Evolutionary conservation across 2,329 filamentous ascomycete species (phyloP), one percentile per base, ranked within the genome.

Genomic region (Stachybotrys elegans): DNA sequence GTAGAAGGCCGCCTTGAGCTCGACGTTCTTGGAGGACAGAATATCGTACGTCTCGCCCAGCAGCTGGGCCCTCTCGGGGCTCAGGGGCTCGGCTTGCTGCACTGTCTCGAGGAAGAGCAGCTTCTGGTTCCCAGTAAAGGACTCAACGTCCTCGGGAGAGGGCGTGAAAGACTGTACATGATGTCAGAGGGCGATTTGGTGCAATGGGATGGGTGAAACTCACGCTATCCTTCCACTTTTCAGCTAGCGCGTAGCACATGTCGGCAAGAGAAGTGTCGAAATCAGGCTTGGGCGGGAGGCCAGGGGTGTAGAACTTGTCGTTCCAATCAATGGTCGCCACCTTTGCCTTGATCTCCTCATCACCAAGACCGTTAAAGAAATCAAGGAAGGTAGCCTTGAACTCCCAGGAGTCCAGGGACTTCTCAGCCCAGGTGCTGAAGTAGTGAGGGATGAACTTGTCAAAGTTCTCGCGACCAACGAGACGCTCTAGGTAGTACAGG

Each of bases 361-460:
- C 87, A 21, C 75, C 76, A 2, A 78, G 68, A 3, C 68, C 68
- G 47, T 77, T 71, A 65, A 96, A 97, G 73, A 95, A 97, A 50
- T 86, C 79, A 27, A 95, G 63, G 42, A 96, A 83, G 1, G 88
- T 94, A 40, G 84, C 74, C 63, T 92, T 95, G 78, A 98, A 98
- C 58, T 97, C 88, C 56, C 87, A 95, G 2, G 88, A 94, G 66
- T 96, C 90, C 7, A 98, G 76, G 3, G 89, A 95, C 65, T 90
- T 92, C 59, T 80, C 79, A 45, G 86, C 83, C 79, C 86, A 97
- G 31, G 79, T 88, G 22, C 77, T 82, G 63, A 97, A 97, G 71
- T 97, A 96, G 65, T 95, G 83, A 14, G 91, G 90, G 58, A 97
- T 96, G 67, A 97, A 98, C 55, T 83, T 86, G 73, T 97, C 88